phyloP scores from a whole-genome alignment of 202 grass and related monocot species.

The Elaeis oleifera region DNA sequence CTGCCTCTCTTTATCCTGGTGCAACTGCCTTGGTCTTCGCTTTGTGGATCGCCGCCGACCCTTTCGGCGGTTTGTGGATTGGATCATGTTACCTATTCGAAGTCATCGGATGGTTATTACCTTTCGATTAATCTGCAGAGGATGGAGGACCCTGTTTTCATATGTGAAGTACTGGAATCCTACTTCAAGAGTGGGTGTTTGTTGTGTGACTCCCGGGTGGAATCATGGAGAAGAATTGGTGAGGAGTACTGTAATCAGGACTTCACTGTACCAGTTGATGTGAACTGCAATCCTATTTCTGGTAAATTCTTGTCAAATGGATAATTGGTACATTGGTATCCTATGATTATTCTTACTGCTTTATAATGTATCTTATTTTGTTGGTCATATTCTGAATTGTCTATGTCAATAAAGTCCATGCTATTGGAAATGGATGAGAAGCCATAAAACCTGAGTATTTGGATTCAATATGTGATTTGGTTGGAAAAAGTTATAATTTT shows the following conservation, averaged over 20 bases:
- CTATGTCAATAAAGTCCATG: too few relatives aligned
- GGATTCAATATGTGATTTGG: too few relatives aligned
- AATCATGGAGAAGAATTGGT: constrained; percentile 32
- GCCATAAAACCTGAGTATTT: too few relatives aligned
- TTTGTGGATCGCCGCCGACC: constrained; percentile 14
- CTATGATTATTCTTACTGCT: not conserved
- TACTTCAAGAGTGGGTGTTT: constrained; percentile 62
- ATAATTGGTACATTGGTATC: not conserved
- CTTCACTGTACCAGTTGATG: not conserved
- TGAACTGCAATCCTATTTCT: constrained; percentile 13
- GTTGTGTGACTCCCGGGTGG: constrained; percentile 32
- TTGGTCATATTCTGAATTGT: too few relatives aligned
- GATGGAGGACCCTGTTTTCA: constrained; percentile 42
- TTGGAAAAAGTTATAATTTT: too few relatives aligned
- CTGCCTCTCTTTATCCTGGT: constrained; percentile 28
- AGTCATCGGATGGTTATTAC: constrained; percentile 30
- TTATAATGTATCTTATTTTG: too few relatives aligned
- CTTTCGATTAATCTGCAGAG: constrained; percentile 48
- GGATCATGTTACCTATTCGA: constrained; percentile 41
- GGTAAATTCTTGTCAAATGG: constrained; percentile 16
- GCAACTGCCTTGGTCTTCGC: constrained; percentile 25
- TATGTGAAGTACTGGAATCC: constrained; percentile 57
- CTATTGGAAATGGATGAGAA: too few relatives aligned
- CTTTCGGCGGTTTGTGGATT: constrained; percentile 48
- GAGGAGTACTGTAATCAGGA: constrained; percentile 37